Base-by-base conservation (phyloP, 306 rosid species). In the Prunus campanulata region DNA sequence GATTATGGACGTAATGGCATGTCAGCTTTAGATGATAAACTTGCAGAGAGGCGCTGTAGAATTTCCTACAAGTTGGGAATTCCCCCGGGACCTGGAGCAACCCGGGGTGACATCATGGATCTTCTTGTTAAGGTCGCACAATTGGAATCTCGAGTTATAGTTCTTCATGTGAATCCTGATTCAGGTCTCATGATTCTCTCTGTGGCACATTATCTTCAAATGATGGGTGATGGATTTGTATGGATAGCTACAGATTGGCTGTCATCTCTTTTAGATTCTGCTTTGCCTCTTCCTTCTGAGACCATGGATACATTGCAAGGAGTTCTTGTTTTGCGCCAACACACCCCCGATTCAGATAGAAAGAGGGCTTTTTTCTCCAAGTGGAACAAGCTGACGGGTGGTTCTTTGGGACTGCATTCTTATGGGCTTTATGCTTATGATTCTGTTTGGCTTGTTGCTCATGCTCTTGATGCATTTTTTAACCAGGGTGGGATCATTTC, bases 161-260 rank as follows among this genome's bases (percentile, higher is more conserved):
- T 96, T 82, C 93, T 96, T 44, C 99, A 92, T 69, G 91, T 83
- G 25, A 89, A 91, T 85, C 83, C 96, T 64, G 83, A 86, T 81
- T 79, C 87, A 27, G 99, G 99, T 49, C 76, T 90, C 73, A 62
- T 56, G 74, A 74, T 96, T 79, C 86, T 96, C 77, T 72, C 86
- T 47, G 90, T 91, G 75, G 98, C 99, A 0, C 82, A 35, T 22
- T 88, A 82, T 86, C 98, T 96, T 72, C 91, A 87, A 79, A 96
- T 96, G 98, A 81, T 82, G 68, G 87, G 86, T n/a, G 83, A 83
- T 83, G 99, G 97, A 49, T 91, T 84, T 81, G 99, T 87, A 20
- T 96, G 99, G 99, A 92, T 96, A 77, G 92, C 96, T 49, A 91
- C 98, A 0, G 98, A 96, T 47, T 96, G 98, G 98, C 97, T 96